These are phyloP conservation scores for Magnolia kwangsiensis DNA, from an alignment of 164 flowering plant genomes.

Conservation along the genomic window DNA sequence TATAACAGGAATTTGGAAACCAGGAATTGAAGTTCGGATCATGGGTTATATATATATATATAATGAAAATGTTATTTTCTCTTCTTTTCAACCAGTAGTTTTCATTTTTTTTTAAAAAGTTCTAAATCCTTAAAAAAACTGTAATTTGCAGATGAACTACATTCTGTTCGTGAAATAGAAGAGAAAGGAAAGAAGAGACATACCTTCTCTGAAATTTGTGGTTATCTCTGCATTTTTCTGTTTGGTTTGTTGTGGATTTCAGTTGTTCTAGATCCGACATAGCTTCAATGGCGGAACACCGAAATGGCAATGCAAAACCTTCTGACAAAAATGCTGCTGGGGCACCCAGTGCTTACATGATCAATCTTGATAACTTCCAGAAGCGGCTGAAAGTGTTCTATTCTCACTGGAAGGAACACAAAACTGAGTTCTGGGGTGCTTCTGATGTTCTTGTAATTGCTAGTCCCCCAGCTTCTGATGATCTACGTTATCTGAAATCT, in stretches of 20 bases:
- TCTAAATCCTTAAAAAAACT: too few species aligned
- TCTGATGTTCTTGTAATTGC: slow-evolving; percentile 54
- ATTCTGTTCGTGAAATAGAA: too few species aligned
- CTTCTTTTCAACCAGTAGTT: too few species aligned
- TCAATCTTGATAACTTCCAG: slow-evolving; percentile 40
- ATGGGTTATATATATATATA: too few species aligned
- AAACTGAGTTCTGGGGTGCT: slow-evolving; percentile 47
- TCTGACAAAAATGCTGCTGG: slow-evolving; percentile 17
- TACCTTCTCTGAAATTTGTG: background rate
- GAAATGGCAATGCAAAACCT: slow-evolving; percentile 25
- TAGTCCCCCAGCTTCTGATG: slow-evolving; percentile 58
- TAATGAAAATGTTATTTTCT: too few species aligned
- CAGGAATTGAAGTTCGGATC: too few species aligned
- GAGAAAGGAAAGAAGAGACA: too few species aligned
- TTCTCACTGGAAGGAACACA: slow-evolving; percentile 54
- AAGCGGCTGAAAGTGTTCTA: slow-evolving; percentile 53
- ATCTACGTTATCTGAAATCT: slow-evolving; percentile 50
- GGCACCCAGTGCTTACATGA: slow-evolving; percentile 11
- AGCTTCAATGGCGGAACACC: slow-evolving; percentile 32
- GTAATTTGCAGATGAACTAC: too few species aligned
- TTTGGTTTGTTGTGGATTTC: background rate
- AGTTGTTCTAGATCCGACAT: background rate
- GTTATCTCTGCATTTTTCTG: background rate
- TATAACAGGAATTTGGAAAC: too few species aligned
- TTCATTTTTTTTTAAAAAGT: too few species aligned